Base-by-base conservation (phyloP, 1,284 basidiomycete genomes). In the Cryptococcus sp. region DNA sequence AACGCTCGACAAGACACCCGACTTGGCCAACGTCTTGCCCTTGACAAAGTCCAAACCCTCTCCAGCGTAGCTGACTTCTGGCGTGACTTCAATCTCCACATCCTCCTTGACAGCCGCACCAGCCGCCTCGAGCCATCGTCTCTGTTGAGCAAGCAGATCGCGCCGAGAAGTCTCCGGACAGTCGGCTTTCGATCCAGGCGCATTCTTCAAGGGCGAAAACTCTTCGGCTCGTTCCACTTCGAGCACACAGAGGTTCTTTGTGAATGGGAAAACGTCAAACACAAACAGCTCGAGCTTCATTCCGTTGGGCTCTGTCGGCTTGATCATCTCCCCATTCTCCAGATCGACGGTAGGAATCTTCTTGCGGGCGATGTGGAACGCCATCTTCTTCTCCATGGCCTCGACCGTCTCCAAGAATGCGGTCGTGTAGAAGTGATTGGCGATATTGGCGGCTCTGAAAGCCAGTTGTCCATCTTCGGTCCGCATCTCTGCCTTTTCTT, bases 261-360 rank as follows among this genome's bases (percentile, higher is more conserved):
- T 88, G 76, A 84, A 92, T 5, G 95, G 94, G 79, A 99, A 97
- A 43, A 99, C 95, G 74, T 99, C 94, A 66, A 98, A 99, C 44
- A 99, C 87, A 75, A 98, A 99, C 74, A 97, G 79, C 74, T 99
- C 95, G 58, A 99, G 82, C 76, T 99, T 99, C 88, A 98, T 95
- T 50, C 95, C 95, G 72, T 98, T 98, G n/a, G 91, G 88, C 66
- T 83, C 83, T 49, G 74, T 74, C 5, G 94, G 93, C 71, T 92
- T 94, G 69, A 91, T 73, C 2, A 68, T 41, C 45, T 74, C 63
- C 31, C 86, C 88, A 5, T 79, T 79, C 41, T 78, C 70, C 42
- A 87, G 65, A 66, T 89, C 83, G 56, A 94, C 76, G 59, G 86
- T 81, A 16, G 91, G 80, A 62, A 98, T 98, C 80, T 98, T 98